phyloP scores from a whole-genome alignment of 352 stramenopile species.

The Aphanomyces invadans region DNA sequence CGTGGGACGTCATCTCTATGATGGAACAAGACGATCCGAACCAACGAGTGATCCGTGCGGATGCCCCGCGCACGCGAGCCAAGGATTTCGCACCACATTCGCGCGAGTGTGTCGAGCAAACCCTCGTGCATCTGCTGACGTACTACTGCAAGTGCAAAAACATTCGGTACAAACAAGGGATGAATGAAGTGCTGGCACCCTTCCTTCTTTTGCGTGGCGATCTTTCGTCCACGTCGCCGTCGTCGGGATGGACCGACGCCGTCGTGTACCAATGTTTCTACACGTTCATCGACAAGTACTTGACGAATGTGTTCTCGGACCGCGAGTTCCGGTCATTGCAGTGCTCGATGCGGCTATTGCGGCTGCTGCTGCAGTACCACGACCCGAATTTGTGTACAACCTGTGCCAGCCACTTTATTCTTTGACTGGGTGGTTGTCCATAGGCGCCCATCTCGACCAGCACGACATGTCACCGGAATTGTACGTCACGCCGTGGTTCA shows the following conservation, averaged over 20 bases:
- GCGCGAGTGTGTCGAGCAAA: constrained; percentile 52
- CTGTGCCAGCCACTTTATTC: no score
- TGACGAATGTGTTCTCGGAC: constrained; percentile 84
- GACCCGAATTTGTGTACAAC: constrained; percentile 76
- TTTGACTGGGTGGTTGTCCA: no score
- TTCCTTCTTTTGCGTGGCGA: constrained; percentile 78
- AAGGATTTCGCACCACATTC: constrained; percentile 72
- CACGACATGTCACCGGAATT: constrained; percentile 89
- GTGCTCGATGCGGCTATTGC: constrained; percentile 88
- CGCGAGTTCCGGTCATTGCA: constrained; percentile 87
- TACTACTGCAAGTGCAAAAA: constrained; percentile 89
- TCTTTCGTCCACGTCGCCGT: no score
- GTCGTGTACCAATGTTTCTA: constrained; percentile 85
- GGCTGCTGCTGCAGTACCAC: constrained; percentile 87
- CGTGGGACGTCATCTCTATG: constrained; percentile 62
- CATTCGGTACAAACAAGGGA: constrained; percentile 90
- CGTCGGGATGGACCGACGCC: constrained; percentile 40
- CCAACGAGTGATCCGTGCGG: constrained; percentile 84
- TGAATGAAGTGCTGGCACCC: constrained; percentile 91
- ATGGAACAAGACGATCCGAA: constrained; percentile 85
- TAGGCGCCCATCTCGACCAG: constrained; percentile 70
- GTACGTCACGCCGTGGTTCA: constrained; percentile 91
- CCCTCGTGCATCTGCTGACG: constrained; percentile 80
- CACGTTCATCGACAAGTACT: constrained; percentile 81
- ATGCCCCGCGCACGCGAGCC: constrained; percentile 75